Evolutionary conservation across 2,329 filamentous ascomycete species (phyloP).

Genomic region (Fusarium foetens): DNA sequence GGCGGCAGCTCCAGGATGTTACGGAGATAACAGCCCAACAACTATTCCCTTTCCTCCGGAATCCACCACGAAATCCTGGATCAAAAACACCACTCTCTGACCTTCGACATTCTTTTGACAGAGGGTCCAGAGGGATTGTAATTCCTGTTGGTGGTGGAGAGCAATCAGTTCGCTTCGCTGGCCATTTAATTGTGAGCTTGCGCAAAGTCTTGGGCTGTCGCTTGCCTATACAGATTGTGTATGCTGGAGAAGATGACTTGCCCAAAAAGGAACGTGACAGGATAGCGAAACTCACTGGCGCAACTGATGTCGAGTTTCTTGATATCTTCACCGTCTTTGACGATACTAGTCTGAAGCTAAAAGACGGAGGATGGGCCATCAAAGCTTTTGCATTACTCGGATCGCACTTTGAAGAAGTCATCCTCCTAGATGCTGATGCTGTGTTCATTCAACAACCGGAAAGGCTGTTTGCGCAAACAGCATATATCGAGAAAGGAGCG

Average conservation of each 20-base stretch:
- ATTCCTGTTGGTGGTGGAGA: constrained; percentile 46
- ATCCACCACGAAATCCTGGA: background rate
- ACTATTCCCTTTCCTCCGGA: constrained; percentile 42
- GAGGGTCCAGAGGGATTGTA: constrained; percentile 45
- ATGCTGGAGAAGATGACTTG: constrained; percentile 50
- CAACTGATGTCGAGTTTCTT: constrained; percentile 43
- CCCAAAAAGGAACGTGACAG: constrained; percentile 35
- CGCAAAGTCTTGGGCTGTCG: constrained; percentile 40
- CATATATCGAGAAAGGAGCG: constrained; percentile 47
- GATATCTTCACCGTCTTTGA: constrained; percentile 48
- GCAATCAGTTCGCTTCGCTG: constrained; percentile 45
- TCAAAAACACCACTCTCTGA: constrained; percentile 40
- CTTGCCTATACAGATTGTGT: constrained; percentile 50
- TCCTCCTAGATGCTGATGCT: constrained; percentile 52
- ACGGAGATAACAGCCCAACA: constrained; percentile 18
- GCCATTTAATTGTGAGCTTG: constrained; percentile 48
- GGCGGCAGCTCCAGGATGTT: background rate
- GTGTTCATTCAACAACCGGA: constrained; percentile 53
- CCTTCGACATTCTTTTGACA: constrained; percentile 30
- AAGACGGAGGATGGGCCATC: constrained; percentile 51
- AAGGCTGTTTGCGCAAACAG: constrained; percentile 44
- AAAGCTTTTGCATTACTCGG: constrained; percentile 53
- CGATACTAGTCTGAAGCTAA: constrained; percentile 44
- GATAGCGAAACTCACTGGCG: constrained; percentile 23
- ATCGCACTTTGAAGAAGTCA: constrained; percentile 50